Evolutionary conservation across 495 filamentous ascomycete genomes (phyloP).

Genomic region (Aspergillus carlsbadensis): DNA sequence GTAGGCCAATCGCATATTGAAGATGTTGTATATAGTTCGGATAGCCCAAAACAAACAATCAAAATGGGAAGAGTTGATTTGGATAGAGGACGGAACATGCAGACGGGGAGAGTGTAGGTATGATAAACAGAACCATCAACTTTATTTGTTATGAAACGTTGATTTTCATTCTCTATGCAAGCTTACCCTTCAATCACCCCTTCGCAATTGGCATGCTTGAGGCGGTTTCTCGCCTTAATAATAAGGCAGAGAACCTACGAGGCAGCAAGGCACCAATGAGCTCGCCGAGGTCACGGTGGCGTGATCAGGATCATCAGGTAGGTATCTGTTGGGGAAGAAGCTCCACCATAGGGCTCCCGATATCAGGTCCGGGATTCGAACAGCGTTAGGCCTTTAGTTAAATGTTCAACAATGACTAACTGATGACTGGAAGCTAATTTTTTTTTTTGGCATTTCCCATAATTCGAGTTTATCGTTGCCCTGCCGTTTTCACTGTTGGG

Average conservation of each 20-base stretch:
- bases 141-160: not conserved
- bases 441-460: not conserved
- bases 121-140: not conserved
- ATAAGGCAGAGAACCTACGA: not conserved
- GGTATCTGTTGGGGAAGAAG: conserved; percentile 2
- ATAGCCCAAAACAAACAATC: not conserved
- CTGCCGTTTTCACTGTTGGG: not conserved
- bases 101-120: not conserved
- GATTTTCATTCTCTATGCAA: not conserved
- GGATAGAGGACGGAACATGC: not conserved
- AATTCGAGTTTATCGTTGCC: not conserved
- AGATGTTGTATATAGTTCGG: not conserved
- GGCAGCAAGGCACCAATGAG: not conserved
- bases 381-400: not conserved
- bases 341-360: conserved; percentile 1
- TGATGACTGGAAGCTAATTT: not conserved
- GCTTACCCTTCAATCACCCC: conserved; percentile 12
- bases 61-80: not conserved
- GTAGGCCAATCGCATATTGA: conserved; percentile 36
- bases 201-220: conserved; percentile 16
- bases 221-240: not conserved
- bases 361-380: not conserved
- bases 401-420: not conserved
- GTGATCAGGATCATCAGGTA: conserved; percentile 16
- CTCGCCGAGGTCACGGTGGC: conserved; percentile 7